Percentiles rank a stretch among this genome's conserved stretches.
Evolutionary conservation across 2,329 filamentous ascomycete species (phyloP).

Genomic region (Ophiocordyceps robertsii): DNA sequence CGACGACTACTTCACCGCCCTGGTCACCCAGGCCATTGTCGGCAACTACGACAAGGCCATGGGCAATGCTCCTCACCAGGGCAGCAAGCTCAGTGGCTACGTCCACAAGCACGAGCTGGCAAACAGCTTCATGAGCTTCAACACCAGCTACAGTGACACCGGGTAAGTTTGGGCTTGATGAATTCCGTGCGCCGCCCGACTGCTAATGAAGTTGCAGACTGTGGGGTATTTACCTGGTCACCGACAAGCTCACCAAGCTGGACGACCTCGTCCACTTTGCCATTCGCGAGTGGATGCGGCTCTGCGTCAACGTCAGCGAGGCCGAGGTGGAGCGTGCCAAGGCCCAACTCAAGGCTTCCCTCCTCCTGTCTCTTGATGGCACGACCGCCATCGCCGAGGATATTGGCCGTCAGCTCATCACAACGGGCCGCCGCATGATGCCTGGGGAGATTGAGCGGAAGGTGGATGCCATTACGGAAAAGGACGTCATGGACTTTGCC

Average conservation of each 20-base stretch:
- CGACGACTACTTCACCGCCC: slow-evolving; percentile 95
- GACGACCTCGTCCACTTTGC: slow-evolving; percentile 98
- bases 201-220: slow-evolving; percentile 45
- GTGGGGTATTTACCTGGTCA: slow-evolving; percentile 98
- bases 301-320: slow-evolving; percentile 75
- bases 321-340: slow-evolving; percentile 97
- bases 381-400: slow-evolving; percentile 96
- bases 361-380: slow-evolving; percentile 92
- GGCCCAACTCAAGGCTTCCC: slow-evolving; percentile 96
- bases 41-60: slow-evolving; percentile 99
- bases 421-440: slow-evolving; percentile 81
- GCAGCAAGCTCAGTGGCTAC: slow-evolving; percentile 93
- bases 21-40: slow-evolving; percentile 96
- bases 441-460: slow-evolving; percentile 90
- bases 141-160: slow-evolving; percentile 98
- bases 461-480: slow-evolving; percentile 79
- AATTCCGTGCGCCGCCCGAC: neutral
- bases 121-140: slow-evolving; percentile 99
- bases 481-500: slow-evolving; percentile 95
- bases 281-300: slow-evolving; percentile 93
- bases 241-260: slow-evolving; percentile 72
- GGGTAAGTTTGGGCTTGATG: slow-evolving; percentile 47
- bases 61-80: slow-evolving; percentile 93
- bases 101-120: slow-evolving; percentile 90
- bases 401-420: slow-evolving; percentile 96